These are phyloP conservation scores for Spathaspora passalidarum DNA, from an alignment of 805 yeast genomes.

Conservation along the genomic window DNA sequence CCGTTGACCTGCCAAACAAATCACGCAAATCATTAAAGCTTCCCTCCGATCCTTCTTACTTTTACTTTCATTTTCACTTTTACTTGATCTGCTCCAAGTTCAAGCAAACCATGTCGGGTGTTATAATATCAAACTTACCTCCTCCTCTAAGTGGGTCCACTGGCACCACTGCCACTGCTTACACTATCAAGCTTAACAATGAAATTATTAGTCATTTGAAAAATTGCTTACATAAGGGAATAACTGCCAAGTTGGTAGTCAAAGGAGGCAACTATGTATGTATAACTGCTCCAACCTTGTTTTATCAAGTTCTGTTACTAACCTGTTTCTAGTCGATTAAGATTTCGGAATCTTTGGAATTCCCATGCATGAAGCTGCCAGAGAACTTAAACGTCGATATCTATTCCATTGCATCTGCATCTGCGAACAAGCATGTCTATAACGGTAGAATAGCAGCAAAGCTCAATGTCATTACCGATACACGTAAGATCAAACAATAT, in stretches of 20 bases:
- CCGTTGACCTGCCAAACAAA: background rate
- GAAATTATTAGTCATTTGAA: conserved; percentile 26
- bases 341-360: conserved; percentile 21
- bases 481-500: conserved; percentile 22
- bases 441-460: conserved; percentile 31
- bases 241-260: conserved; percentile 31
- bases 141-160: background rate
- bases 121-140: background rate
- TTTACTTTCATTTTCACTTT: too few species aligned
- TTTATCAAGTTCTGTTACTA: conserved; percentile 2
- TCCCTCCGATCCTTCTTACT: background rate
- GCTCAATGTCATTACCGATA: conserved; percentile 30
- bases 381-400: conserved; percentile 37
- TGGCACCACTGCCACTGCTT: conserved; percentile 5
- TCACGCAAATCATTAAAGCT: background rate
- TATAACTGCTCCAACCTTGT: conserved; percentile 6
- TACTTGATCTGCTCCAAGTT: too few species aligned
- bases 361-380: conserved; percentile 31
- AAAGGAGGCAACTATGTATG: conserved; percentile 34
- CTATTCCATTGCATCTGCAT: conserved; percentile 22
- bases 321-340: conserved; percentile 22
- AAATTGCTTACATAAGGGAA: conserved; percentile 12
- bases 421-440: conserved; percentile 13
- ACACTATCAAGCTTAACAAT: conserved; percentile 22
- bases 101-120: background rate